Base-by-base conservation (phyloP, 2,329 filamentous ascomycete species). In the Stagonosporopsis chrysanthemi region DNA sequence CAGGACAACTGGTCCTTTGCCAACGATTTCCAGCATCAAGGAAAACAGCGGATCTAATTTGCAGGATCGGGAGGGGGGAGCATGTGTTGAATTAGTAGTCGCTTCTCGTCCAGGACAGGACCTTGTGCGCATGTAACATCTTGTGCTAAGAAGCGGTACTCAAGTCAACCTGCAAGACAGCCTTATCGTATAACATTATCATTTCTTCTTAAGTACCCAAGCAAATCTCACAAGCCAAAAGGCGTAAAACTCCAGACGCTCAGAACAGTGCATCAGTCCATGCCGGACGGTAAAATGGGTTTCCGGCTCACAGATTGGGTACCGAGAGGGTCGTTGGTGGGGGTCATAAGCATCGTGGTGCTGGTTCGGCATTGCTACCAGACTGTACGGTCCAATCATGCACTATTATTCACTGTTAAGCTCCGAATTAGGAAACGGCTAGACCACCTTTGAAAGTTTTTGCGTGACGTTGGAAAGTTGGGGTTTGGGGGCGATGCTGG, bases 361-460 rank as follows among this genome's bases (percentile, higher is more conserved):
- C 56, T 39, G 44, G 38, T 24, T 35, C 38, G 43, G 38, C 33
- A 52, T 52, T 33, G 35, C 28, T 39, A 40, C 38, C 45, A 29
- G 35, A 5, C 19, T 26, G 28, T 53, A 50, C 22, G 51, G 35
- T 33, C 47, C 47, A 52, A 47, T 59, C 52, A 59, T 55, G 56
- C 56, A 59, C 56, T 59, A 59, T 59, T 59, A 59, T 59, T 59
- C 56, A 59, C 56, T 59, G 56, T 59, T 59, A 59, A 59, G 52
- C 47, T 19, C 47, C 56, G 52, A 53, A 58, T 58, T 58, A 58
- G 56, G 50, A 53, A 56, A 54, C 26, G 49, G 43, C 39, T 54
- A 54, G 38, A 54, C 33, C 17, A 57, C 38, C 43, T 57, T 52
- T 57, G 54, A 57, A 22, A 57, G 31, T 22, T 48, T 52, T 23